These are phyloP conservation scores for Massariosphaeria phaeospora DNA, from an alignment of 495 filamentous ascomycete species.

Conservation along the genomic window DNA sequence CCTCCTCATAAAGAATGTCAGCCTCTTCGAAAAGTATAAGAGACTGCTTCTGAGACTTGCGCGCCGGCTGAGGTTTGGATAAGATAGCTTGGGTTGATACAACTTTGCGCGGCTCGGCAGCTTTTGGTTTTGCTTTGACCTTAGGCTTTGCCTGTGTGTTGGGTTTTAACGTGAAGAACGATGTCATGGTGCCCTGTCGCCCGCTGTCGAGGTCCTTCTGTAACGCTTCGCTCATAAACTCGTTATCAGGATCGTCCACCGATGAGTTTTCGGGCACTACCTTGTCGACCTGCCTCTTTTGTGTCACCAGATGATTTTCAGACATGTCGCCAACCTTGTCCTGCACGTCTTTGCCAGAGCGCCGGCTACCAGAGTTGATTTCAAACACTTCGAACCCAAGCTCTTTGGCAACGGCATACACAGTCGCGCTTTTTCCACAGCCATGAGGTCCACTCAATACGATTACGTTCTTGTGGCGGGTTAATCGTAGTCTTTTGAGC, in stretches of 20 bases:
- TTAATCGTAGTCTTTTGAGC: constrained; percentile 32
- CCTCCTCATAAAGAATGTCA: constrained; percentile 88
- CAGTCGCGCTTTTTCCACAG: constrained; percentile 87
- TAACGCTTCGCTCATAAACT: constrained; percentile 23
- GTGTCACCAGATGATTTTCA: constrained; percentile 81
- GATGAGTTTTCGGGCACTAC: constrained; percentile 28
- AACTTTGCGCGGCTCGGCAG: constrained; percentile 2
- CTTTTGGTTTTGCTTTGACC: constrained; percentile 26
- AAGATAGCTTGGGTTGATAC: constrained; percentile 17
- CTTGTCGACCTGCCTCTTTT: constrained; percentile 20
- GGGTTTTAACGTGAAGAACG: constrained; percentile 59
- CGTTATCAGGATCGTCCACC: constrained; percentile 14
- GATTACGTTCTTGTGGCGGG: constrained; percentile 52
- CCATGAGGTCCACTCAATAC: constrained; percentile 86
- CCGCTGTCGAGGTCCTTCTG: constrained; percentile 56
- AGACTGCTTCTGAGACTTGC: constrained; percentile 81
- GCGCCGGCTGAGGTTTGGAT: constrained; percentile 42
- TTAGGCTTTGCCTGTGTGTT: constrained; percentile 24
- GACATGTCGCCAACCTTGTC: constrained; percentile 97
- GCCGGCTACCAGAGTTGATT: constrained; percentile 74
- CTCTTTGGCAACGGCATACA: constrained; percentile 94
- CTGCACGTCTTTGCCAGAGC: constrained; percentile 83
- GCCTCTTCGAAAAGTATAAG: constrained; percentile 92
- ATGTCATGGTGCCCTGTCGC: constrained; percentile 70
- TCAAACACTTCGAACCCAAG: constrained; percentile 93